A percentile compares a stretch with the other conserved stretches of the same genome.
Evolutionary conservation across 2,329 filamentous ascomycete species (phyloP).

Genomic region (Trichoderma semiorbis): DNA sequence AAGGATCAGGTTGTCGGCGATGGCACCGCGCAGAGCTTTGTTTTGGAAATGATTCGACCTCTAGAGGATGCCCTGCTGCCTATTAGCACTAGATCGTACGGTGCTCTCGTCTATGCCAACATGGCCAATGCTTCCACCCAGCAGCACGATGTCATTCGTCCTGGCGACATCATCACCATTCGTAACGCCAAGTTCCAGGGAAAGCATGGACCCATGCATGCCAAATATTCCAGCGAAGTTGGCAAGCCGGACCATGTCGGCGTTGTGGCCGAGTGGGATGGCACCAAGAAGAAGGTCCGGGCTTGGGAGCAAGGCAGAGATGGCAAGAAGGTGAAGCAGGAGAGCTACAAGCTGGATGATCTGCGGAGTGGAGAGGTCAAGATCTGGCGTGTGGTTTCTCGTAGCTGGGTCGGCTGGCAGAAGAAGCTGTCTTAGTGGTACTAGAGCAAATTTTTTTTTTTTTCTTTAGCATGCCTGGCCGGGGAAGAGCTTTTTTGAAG

Average conservation of each 20-base stretch:
- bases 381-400: conserved; percentile 93
- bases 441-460: background rate
- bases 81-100: conserved; percentile 84
- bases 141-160: conserved; percentile 87
- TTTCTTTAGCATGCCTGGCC: background rate
- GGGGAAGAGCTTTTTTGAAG: background rate
- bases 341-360: conserved; percentile 93
- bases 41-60: conserved; percentile 75
- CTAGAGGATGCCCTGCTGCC: conserved; percentile 72
- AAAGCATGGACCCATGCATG: conserved; percentile 91
- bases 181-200: conserved; percentile 94
- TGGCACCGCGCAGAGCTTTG: conserved; percentile 71
- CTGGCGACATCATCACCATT: conserved; percentile 88
- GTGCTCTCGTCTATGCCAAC: conserved; percentile 90
- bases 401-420: conserved; percentile 90
- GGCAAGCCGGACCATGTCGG: conserved; percentile 87
- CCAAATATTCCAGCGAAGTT: conserved; percentile 86
- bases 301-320: conserved; percentile 95
- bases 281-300: conserved; percentile 94
- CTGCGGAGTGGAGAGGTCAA: conserved; percentile 90
- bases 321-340: conserved; percentile 80
- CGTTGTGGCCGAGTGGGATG: conserved; percentile 94
- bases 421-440: conserved; percentile 37
- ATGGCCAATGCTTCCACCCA: conserved; percentile 89
- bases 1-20: conserved; percentile 82